Evolutionary conservation across 2,329 filamentous ascomycete species (phyloP), one percentile per base, ranked within the genome.

Genomic region (Macrophomina phaseolina): DNA sequence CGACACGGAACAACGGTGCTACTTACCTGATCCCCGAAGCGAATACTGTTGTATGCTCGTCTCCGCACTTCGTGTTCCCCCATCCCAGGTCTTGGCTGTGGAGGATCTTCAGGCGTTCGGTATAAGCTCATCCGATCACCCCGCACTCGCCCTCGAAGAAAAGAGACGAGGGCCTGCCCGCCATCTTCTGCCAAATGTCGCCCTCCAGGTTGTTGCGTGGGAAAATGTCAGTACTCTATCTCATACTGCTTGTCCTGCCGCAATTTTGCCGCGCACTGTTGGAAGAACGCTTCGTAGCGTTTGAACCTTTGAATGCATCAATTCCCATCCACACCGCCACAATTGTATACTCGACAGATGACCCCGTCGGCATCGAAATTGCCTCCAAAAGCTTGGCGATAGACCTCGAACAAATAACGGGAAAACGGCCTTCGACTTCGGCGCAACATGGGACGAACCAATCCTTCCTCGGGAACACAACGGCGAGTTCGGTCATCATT

Each of bases 351-450:
- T 66, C 68, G n/a, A 28, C 62, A 23, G 64, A 69, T 23, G 71
- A 73, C 61, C 69, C 60, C 49, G 32, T 68, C 16, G 69, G 70
- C 18, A 60, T 73, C 6, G 64, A 66, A 12, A 71, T 73, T 30
- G 71, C 71, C 32, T 46, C 67, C 4, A 65, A 68, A n/a, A 71
- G 70, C 38, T 38, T 73, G 18, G 69, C 52, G 9, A 38, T 40
- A 8, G 71, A 73, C 55, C 64, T 70, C 16, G 62, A 64, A 28
- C 67, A 70, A 34, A 72, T 73, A 16, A 70, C 70, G 9, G 71
- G 70, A 60, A 32, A 23, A 1, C 28, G 5, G 1, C 55, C 55
- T 30, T 5, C 38, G 1, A 2, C 46, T 12, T 16, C 18, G 4
- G 14, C 3, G 14, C 9, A n/a, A n/a, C 12, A 45, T 34, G 55